Evolutionary conservation across 139 green algal genomes (phyloP), one percentile per base, ranked within the genome.

Genomic region (Coelastrella sp.): DNA sequence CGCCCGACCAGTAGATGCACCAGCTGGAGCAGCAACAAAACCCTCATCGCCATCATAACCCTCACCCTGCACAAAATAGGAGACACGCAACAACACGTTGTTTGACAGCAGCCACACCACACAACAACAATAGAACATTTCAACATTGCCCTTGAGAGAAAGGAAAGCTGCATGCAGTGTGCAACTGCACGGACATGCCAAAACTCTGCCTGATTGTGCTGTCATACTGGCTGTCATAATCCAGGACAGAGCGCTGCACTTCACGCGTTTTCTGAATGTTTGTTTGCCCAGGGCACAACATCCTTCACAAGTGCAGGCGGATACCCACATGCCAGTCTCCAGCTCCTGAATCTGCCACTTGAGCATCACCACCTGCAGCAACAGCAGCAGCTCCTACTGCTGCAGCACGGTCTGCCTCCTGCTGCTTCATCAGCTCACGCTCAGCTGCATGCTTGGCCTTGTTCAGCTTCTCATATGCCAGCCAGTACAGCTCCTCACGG

Each of bases 401-500:
- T 12, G 66, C 83, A 11, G 83, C 83, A 9, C 22, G 75, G 56
- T 79, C 87, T 73, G 60, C 76, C 76, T 90, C 89, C 27, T 78
- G 84, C 85, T 76, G 49, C 82, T 90, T 85, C 19, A 66, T 87
- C 27, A 91, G 73, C 80, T 93, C 93, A 22, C 56, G 59, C 9
- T 85, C 88, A 7, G 89, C 84, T 15, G 92, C 90, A 17, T 95
- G 92, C 70, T 95, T 91, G 35, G 93, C 93, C 91, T 96, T 92
- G 24, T 92, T 90, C 61, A 85, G 86, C 4, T 65, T 65, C 91
- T 94, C 92, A 85, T 95, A 97, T 84, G 95, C 95, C 70, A 95
- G 90, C 89, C 92, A 96, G 91, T 95, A 97, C 10, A 97, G 80
- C n/a, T 94, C 90, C 20, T 96, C 94, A 4, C 83, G 15, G 66